These are phyloP conservation scores for Heritiera littoralis DNA, from an alignment of 345 rosid species.

Conservation along the genomic window DNA sequence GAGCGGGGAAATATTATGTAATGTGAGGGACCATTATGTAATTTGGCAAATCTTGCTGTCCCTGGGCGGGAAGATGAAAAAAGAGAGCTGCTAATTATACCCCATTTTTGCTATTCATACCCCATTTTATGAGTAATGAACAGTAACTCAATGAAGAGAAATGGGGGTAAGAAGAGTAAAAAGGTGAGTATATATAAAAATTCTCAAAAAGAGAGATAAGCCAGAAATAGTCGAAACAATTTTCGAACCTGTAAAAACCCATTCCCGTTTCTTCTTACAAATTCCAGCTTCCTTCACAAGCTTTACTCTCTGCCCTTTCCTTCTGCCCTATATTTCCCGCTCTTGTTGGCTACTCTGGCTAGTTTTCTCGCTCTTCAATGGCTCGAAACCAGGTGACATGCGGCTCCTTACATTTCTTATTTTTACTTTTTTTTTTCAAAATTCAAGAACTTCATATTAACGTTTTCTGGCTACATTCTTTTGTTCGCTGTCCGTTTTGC, in stretches of 20 bases:
- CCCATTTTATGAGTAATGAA: too few relatives aligned
- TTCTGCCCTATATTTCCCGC: background rate
- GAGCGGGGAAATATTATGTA: too few relatives aligned
- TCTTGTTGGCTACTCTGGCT: background rate
- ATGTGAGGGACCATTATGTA: background rate
- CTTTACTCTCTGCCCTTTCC: slow-evolving; percentile 12
- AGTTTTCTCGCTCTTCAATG: slow-evolving; percentile 34
- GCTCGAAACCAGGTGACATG: slow-evolving; percentile 69
- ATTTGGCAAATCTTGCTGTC: background rate
- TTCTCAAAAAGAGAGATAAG: too few relatives aligned
- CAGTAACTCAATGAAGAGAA: too few relatives aligned
- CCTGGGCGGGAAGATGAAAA: slow-evolving; percentile 35
- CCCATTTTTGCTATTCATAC: too few relatives aligned
- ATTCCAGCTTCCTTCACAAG: slow-evolving; percentile 33
- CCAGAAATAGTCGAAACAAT: background rate
- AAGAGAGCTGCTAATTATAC: too few relatives aligned
- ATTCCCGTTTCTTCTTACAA: background rate
- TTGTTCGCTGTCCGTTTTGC: background rate
- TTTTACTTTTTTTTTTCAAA: background rate
- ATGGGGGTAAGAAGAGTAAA: too few relatives aligned
- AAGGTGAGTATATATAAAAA: too few relatives aligned
- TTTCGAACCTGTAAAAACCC: background rate
- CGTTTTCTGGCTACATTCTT: background rate
- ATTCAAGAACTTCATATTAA: too few relatives aligned
- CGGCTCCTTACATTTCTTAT: background rate